Conservation (phyloP, 2,329 filamentous ascomycete genomes). For the Chalaropsis thielavioides region DNA sequence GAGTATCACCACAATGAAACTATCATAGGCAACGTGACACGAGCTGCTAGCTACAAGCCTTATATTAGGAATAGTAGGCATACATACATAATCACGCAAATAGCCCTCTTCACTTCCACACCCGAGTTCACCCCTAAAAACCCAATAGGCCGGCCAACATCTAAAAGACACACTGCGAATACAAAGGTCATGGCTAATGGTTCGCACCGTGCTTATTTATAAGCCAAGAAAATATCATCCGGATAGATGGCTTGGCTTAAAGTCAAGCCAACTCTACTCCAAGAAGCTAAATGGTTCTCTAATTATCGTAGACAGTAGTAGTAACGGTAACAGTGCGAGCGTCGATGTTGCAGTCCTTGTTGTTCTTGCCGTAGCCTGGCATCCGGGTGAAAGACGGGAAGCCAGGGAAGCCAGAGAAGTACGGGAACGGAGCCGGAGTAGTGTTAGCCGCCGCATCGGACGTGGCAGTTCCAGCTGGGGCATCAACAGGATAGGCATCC, state of each 20-base stretch:
- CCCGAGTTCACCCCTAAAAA: too few relatives aligned
- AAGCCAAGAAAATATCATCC: not conserved
- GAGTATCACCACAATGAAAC: not conserved
- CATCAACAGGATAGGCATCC: not conserved
- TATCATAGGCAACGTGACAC: not conserved
- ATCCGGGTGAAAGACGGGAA: constrained; percentile 7
- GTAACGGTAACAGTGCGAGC: not conserved
- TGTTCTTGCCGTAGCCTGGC: not conserved
- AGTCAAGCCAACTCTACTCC: not conserved
- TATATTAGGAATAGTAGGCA: not conserved
- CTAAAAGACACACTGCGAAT: not conserved
- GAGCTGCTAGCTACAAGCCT: not conserved
- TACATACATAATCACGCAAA: not conserved
- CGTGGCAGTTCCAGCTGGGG: not conserved
- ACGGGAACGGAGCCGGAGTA: not conserved
- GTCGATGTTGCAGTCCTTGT: constrained; percentile 1
- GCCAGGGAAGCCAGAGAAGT: not conserved
- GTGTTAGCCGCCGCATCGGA: not conserved
- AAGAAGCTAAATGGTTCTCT: not conserved
- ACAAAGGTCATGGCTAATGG: not conserved
- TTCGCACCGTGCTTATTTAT: not conserved
- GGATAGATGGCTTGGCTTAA: not conserved
- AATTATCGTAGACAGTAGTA: constrained; percentile 2
- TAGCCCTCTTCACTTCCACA: not conserved
- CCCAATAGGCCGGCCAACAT: not conserved